phyloP scores from a whole-genome alignment of 163 green algal genomes.

The Prototheca cutis region DNA sequence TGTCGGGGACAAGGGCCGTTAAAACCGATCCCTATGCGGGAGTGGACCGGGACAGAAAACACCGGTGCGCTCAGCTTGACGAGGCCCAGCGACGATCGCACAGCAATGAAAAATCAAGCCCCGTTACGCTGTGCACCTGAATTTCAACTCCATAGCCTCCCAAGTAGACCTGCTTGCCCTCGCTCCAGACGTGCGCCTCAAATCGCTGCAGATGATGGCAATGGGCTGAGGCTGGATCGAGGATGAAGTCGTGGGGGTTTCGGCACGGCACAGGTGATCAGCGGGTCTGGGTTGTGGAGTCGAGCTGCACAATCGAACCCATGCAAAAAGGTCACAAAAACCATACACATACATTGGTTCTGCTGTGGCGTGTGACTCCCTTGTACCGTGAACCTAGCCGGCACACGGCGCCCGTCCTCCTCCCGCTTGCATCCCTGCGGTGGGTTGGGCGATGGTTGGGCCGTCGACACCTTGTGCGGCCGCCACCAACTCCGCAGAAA shows the following conservation, averaged over 20 bases:
- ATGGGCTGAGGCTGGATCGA: no score
- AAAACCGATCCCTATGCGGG: no score
- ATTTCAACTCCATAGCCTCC: slow-evolving; percentile 55
- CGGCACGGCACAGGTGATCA: no score
- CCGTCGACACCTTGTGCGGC: no score
- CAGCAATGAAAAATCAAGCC: neutral
- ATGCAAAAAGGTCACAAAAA: neutral
- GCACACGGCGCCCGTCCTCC: neutral
- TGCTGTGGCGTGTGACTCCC: slow-evolving; percentile 75
- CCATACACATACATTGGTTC: slow-evolving; percentile 30
- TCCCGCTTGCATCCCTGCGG: neutral
- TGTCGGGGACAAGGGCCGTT: no score
- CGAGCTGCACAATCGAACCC: no score
- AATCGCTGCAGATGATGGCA: no score
- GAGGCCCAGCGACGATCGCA: neutral
- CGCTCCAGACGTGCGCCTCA: slow-evolving; percentile 72
- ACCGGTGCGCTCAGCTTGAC: no score
- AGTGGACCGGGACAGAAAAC: no score
- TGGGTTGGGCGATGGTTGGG: neutral
- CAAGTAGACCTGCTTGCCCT: slow-evolving; percentile 55
- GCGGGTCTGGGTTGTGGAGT: no score
- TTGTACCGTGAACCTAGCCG: slow-evolving; percentile 42
- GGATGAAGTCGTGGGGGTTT: no score
- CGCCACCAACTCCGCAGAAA: no score
- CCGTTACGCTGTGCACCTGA: neutral